Conservation (phyloP, 768 basidiomycete species). For the Cubamyces sp. region DNA sequence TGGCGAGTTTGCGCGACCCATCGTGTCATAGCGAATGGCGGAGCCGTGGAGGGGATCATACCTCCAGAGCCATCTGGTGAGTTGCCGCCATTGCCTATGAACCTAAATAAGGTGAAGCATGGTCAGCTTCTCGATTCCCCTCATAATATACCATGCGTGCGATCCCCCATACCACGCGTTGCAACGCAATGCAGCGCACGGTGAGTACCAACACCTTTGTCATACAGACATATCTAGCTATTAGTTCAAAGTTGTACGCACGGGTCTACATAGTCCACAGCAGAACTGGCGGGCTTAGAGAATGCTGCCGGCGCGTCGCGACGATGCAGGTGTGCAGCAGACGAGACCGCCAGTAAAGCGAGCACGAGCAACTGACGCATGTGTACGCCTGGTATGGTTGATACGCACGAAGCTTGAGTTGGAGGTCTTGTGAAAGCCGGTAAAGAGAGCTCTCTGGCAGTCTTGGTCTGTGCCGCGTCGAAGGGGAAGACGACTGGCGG, state of each 20-base stretch:
- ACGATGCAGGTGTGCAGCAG: constrained; percentile 8
- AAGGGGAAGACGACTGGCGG: neutral
- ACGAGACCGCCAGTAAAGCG: neutral
- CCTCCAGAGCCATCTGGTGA: constrained; percentile 74
- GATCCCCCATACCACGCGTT: too few species aligned
- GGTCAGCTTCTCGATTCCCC: too few species aligned
- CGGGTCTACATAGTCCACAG: constrained; percentile 53
- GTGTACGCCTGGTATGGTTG: neutral
- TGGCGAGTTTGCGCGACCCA: constrained; percentile 83
- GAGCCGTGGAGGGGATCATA: constrained; percentile 77
- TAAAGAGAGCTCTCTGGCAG: too few species aligned
- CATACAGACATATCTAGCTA: neutral
- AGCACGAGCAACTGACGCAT: constrained; percentile 4
- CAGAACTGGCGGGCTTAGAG: constrained; percentile 37
- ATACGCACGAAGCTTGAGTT: too few species aligned
- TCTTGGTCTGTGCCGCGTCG: neutral
- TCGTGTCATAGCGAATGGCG: constrained; percentile 85
- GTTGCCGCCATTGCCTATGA: constrained; percentile 76
- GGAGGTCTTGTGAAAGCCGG: too few species aligned
- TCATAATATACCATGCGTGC: too few species aligned
- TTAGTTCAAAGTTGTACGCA: constrained; percentile 31
- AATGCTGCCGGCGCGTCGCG: constrained; percentile 26
- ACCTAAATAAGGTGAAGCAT: constrained; percentile 31
- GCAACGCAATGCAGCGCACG: too few species aligned
- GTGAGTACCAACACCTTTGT: too few species aligned